phyloP scores from a whole-genome alignment of 331 rosid genomes.

The Dryas integrifolia region DNA sequence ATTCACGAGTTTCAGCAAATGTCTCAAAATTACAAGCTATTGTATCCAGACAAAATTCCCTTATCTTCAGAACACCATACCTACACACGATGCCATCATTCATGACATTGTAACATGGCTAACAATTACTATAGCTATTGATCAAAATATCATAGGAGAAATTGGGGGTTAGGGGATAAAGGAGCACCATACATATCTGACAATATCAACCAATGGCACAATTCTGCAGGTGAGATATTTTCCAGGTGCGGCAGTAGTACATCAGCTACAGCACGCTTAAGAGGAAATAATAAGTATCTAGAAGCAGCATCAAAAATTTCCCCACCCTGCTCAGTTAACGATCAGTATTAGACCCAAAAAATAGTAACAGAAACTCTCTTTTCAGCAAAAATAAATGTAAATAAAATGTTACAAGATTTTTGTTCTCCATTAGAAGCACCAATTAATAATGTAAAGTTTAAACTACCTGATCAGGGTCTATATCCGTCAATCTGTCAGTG shows the following conservation, averaged over 20 bases:
- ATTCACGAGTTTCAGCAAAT: constrained; percentile 73
- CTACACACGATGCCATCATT: constrained; percentile 29
- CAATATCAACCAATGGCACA: constrained; percentile 79
- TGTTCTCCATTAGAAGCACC: constrained; percentile 9
- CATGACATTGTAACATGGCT: background rate
- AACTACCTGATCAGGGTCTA: constrained; percentile 78
- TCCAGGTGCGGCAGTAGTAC: constrained; percentile 77
- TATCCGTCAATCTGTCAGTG: constrained; percentile 78
- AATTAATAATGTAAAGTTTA: constrained; percentile 3
- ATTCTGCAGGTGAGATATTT: constrained; percentile 75
- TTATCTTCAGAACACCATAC: constrained; percentile 83
- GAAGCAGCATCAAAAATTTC: constrained; percentile 92
- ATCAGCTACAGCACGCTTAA: constrained; percentile 90
- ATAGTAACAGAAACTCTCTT: background rate
- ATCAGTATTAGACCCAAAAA: constrained; percentile 29
- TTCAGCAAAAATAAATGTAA: background rate
- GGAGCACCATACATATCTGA: constrained; percentile 68
- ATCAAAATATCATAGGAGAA: constrained; percentile 11
- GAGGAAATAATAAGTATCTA: constrained; percentile 84
- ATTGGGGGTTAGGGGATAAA: constrained; percentile 14
- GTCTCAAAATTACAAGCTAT: constrained; percentile 85
- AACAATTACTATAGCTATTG: background rate
- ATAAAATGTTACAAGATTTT: background rate
- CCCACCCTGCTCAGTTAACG: constrained; percentile 57
- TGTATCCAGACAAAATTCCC: constrained; percentile 79